Evolutionary conservation across 257 asterid genomes (phyloP), one percentile per base, ranked within the genome.

Genomic region (Gentiana straminea): DNA sequence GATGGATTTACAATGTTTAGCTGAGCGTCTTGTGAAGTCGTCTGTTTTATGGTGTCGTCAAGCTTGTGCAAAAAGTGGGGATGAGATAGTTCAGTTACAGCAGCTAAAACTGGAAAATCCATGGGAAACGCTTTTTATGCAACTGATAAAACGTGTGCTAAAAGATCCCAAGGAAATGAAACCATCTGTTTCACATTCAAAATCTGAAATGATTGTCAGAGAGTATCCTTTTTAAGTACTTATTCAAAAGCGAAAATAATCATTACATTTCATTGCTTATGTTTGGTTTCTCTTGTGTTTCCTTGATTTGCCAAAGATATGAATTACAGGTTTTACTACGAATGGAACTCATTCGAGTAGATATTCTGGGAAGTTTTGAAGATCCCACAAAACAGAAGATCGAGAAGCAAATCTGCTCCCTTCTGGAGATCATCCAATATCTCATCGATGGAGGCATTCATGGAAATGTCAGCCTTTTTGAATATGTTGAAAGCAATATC

Each of bases 241-340:
- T 54, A 41, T 41, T 13, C 32, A 10, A 35, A 54, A 37, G 32
- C 45, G 35, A 35, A 52, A 13, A 4, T 10, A 43, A 24, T 9
- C 7, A 11, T 32, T 54, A 2, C 5, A 3, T 54, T 54, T 54
- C 13, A 7, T 13, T 34, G 58, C 9, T 3, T 34, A 52, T 33
- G 8, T 13, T 67, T 46, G 59, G 9, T 39, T 13, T 24, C 63
- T 32, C 13, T 52, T 5, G 61, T 57, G 54, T 69, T 71, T 68
- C 90, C 82, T 83, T 74, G 68, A 78, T 65, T 57, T 47, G 67
- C 75, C 55, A 52, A 35, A 91, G 97, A 81, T 83, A 84, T 54
- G 98, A 91, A 70, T 60, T 91, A 67, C 97, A 91, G 86, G 73
- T 92, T 65, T 85, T 92, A n/a, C 94, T 92, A 49, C 87, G 98